Base-by-base conservation (phyloP, 2,329 filamentous ascomycete genomes). In the Exophiala dermatitidis region DNA sequence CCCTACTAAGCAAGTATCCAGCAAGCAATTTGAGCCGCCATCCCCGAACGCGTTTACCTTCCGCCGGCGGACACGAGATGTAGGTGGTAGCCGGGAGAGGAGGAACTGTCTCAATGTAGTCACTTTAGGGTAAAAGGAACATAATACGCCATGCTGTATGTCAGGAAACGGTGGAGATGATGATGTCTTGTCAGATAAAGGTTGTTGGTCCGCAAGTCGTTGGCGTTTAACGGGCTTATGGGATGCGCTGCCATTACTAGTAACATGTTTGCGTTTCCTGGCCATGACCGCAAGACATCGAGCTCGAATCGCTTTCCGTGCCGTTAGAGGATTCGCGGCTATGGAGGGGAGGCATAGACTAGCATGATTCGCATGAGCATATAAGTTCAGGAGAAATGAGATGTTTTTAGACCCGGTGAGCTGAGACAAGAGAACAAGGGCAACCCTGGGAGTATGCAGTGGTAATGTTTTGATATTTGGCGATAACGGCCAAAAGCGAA, bases 1-100 rank as follows among this genome's bases (percentile, higher is more conserved):
- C 33, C 85, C 86, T 38, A 95, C 77, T 10, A 93, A 68, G 1
- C 82, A 83, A 1, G 76, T 77, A 68, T 93, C 87, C 33, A 95
- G 79, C 29, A 91, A 69, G 2, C 66, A 65, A 3, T 73, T 75
- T 7, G 90, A 47, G 66, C 31, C 53, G 19, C 61, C 58, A 33
- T 65, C 62, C 3, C 76, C 76, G 26, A 81, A 57, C 3, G 67
- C 69, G 1, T 71, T 65, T 45, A 85, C 76, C 62, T 82, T 84
- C 64, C 74, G 80, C 31, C 78, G 72, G 43, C 82, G 72, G 50
- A 83, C 66, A 50, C 77, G 52, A 42, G 60, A 63, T 26, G 53
- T 54, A 34, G 53, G 12, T 5, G 60, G 62, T 33, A 64, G 37
- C 7, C 46, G 46, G 12, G 49, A 32, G 8, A 62, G 52, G 9